These are phyloP conservation scores for Xylaria acuta DNA, from an alignment of 495 filamentous ascomycete genomes.

Conservation along the genomic window DNA sequence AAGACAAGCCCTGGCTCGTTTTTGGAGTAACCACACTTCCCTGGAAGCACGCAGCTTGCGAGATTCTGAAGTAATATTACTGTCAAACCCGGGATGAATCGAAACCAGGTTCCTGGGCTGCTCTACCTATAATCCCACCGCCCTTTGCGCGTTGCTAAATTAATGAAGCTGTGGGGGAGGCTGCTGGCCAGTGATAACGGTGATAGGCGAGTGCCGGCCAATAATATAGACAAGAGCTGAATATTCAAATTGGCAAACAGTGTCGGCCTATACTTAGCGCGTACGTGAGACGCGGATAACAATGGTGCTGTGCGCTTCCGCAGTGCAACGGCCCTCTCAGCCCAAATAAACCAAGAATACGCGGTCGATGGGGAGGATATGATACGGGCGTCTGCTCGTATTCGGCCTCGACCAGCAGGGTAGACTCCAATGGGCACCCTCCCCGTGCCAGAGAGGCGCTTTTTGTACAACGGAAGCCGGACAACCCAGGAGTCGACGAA, in stretches of 20 bases:
- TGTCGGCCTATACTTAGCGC: conserved; percentile 37
- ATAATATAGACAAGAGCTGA: conserved; percentile 35
- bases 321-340: conserved; percentile 42
- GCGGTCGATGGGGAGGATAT: conserved; percentile 24
- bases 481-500: conserved; percentile 35
- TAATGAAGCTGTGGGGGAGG: conserved; percentile 29
- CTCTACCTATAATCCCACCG: conserved; percentile 33
- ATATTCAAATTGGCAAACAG: conserved; percentile 33
- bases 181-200: conserved; percentile 36
- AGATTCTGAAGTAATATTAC: conserved; percentile 36
- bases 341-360: conserved; percentile 37
- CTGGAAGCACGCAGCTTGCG: conserved; percentile 37
- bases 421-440: conserved; percentile 53
- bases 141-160: conserved; percentile 30
- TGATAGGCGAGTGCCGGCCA: conserved; percentile 36
- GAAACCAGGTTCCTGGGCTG: conserved; percentile 23
- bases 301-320: conserved; percentile 45
- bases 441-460: conserved; percentile 51
- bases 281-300: conserved; percentile 39
- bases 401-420: conserved; percentile 40
- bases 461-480: conserved; percentile 50
- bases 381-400: conserved; percentile 41
- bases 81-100: conserved; percentile 28
- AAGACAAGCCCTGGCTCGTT: conserved; percentile 46
- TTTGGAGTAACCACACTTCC: conserved; percentile 45